Evolutionary conservation across 2,329 filamentous ascomycete genomes (phyloP), one percentile per base, ranked within the genome.

Genomic region (Cercospora sp.): DNA sequence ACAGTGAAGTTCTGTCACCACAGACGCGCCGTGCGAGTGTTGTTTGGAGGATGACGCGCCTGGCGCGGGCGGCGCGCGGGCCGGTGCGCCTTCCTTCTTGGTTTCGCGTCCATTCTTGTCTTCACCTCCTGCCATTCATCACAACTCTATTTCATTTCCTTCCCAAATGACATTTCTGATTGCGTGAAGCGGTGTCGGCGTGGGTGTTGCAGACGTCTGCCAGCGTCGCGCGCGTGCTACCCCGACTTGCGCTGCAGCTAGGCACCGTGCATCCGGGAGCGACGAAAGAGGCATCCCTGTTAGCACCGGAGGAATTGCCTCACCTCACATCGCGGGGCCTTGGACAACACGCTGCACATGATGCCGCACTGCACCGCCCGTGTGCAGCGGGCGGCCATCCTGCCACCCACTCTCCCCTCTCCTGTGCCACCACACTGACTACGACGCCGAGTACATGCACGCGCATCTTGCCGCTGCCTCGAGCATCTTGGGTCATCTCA

Each of bases 321-420:
- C 55, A 40, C 57, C 26, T 51, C 55, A 20, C 40, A 51, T 65
- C 45, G 63, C 42, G 60, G 60, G 60, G 60, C 20, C 26, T 40
- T 42, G 6, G 20, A 59, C 28, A 20, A 28, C 16, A 40, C 26
- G 20, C 16, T 31, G 40, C 60, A 53, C 42, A 62, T 62, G 60
- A 62, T 23, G 18, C 58, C 40, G 18, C 33, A 8, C 59, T 40
- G 20, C 59, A 48, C n/a, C 33, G 48, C 30, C 30, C 45, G 36
- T 48, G 20, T 33, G 36, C 60, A 20, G 51, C 48, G 1, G 28
- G n/a, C 40, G 7, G n/a, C 60, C 36, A 53, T 63, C 61, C 61
- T 63, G 20, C 61, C 48, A 36, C 13, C 30, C 61, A 31, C 61
- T 28, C 48, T 64, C 53, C 61, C 61, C 61, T 63, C 61, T 57